phyloP scores from a whole-genome alignment of 805 yeast species.

The Pichia manshurica region DNA sequence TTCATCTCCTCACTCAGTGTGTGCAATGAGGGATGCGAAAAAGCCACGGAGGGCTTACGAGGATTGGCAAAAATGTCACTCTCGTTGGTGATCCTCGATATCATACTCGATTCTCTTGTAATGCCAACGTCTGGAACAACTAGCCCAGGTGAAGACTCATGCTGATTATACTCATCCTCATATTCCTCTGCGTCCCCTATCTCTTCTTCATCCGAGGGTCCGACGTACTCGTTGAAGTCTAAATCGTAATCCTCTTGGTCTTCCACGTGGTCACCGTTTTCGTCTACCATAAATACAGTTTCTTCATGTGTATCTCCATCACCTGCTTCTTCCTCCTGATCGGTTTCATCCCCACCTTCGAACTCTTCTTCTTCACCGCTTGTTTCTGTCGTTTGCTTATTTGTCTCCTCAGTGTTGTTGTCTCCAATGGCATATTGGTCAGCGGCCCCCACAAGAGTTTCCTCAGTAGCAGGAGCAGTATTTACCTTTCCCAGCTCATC shows the following conservation, averaged over 20 bases:
- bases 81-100: constrained; percentile 14
- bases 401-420: no score
- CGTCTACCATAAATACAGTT: constrained; percentile 2
- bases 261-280: constrained; percentile 2
- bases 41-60: constrained; percentile 4
- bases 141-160: background rate
- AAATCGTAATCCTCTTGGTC: background rate
- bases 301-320: constrained; percentile 4
- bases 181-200: constrained; percentile 4
- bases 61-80: constrained; percentile 11
- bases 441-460: no score
- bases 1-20: constrained; percentile 8
- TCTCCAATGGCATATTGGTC: no score
- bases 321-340: background rate
- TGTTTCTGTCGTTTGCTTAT: no score
- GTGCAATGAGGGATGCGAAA: constrained; percentile 4
- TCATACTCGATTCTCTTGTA: constrained; percentile 15
- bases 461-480: no score
- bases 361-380: background rate
- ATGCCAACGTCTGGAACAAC: constrained; percentile 13
- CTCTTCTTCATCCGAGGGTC: constrained; percentile 1
- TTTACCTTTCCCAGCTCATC: no score
- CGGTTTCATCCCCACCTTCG: background rate
- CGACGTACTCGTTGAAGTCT: constrained; percentile 4
- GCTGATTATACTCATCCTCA: constrained; percentile 3